These are phyloP conservation scores for Taiwanofungus camphoratus DNA, from an alignment of 1,284 basidiomycete species.

Conservation along the genomic window DNA sequence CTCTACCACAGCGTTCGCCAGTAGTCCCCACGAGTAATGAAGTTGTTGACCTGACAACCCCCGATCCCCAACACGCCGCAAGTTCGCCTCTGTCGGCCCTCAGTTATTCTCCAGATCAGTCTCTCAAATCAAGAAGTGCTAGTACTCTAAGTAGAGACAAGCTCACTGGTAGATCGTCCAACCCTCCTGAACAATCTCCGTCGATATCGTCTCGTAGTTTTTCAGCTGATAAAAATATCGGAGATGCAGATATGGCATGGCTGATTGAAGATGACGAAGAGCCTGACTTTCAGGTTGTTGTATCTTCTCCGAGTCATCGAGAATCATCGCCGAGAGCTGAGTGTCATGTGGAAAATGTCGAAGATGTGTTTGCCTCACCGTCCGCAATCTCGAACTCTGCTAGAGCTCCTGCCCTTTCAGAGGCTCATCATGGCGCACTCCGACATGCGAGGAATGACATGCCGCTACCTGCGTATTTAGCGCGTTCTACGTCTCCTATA, in stretches of 20 bases:
- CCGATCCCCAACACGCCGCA: constrained; percentile 13
- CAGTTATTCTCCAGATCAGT: constrained; percentile 10
- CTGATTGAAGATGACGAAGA: constrained; percentile 50
- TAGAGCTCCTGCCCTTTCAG: neutral
- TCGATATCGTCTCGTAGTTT: constrained; percentile 13
- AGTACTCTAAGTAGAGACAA: constrained; percentile 7
- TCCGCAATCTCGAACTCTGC: neutral
- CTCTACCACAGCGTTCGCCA: constrained; percentile 16
- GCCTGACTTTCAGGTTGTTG: constrained; percentile 41
- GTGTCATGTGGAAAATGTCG: constrained; percentile 13
- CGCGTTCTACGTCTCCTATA: constrained; percentile 16
- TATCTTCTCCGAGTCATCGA: constrained; percentile 37
- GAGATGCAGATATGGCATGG: constrained; percentile 47
- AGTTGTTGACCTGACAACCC: constrained; percentile 23
- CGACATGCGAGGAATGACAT: constrained; percentile 22
- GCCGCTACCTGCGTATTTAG: constrained; percentile 38
- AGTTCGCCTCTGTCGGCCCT: neutral
- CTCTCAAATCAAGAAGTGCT: constrained; percentile 10
- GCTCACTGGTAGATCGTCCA: constrained; percentile 7
- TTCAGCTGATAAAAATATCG: constrained; percentile 3
- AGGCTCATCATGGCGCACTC: neutral
- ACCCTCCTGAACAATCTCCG: constrained; percentile 10
- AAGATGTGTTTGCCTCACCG: constrained; percentile 2
- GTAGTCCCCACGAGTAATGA: constrained; percentile 18
- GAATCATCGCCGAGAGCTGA: neutral